A percentile compares a stretch with the other conserved stretches of the same genome.
These are phyloP conservation scores for Fusarium albidum DNA, from an alignment of 2,329 filamentous ascomycete genomes.

Conservation along the genomic window DNA sequence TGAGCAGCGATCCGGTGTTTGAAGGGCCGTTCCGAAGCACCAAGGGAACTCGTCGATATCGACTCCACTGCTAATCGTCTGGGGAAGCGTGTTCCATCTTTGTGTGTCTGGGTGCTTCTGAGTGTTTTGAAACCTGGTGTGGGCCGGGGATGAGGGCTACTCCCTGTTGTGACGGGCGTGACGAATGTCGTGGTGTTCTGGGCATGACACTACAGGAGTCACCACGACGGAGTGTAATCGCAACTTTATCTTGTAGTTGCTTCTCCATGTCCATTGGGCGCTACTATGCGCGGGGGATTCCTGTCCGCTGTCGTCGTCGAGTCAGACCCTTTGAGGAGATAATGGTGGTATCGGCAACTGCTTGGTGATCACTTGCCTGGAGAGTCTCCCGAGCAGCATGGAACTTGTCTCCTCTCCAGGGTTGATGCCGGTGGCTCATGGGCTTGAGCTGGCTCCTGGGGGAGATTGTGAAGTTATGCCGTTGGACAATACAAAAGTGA, in stretches of 20 bases:
- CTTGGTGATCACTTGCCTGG: background rate
- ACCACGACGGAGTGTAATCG: background rate
- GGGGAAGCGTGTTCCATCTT: conserved; percentile 19
- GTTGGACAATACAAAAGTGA: too few relatives aligned
- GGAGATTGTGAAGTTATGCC: too few relatives aligned
- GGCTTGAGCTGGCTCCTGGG: too few relatives aligned
- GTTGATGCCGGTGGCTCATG: too few relatives aligned
- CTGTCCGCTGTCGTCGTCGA: background rate
- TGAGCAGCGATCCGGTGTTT: conserved; percentile 14
- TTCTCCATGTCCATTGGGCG: background rate
- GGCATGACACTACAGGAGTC: background rate
- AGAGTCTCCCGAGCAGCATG: too few relatives aligned
- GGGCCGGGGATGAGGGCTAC: background rate
- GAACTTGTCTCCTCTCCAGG: too few relatives aligned
- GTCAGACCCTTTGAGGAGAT: background rate
- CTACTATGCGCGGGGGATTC: background rate
- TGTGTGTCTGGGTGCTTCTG: background rate
- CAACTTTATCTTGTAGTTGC: background rate
- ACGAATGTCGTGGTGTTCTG: background rate
- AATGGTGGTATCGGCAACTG: too few relatives aligned
- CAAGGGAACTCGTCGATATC: conserved; percentile 22
- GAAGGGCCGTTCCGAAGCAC: conserved; percentile 24
- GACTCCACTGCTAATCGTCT: conserved; percentile 25
- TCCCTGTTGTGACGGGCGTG: background rate
- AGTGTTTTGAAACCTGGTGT: background rate